Conservation (phyloP, 768 basidiomycete genomes). For the Hirschioporus abietinus region DNA sequence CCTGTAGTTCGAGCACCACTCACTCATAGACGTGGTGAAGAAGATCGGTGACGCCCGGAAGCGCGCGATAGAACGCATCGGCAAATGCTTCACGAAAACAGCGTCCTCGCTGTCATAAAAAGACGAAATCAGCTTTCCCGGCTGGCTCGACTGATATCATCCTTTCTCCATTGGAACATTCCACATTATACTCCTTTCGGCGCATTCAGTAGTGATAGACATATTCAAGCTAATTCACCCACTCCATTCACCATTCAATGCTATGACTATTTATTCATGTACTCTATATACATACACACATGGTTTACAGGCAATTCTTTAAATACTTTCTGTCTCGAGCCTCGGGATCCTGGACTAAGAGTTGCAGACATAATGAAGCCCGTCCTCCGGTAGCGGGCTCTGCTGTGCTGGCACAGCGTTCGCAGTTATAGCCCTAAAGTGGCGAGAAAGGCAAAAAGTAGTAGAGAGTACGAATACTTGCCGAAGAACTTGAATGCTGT, state of each 20-base stretch:
- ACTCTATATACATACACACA: background rate
- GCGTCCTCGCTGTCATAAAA: background rate
- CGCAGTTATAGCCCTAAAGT: too few species aligned
- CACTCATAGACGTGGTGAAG: slow-evolving; percentile 55
- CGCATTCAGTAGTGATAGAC: background rate
- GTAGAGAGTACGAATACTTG: too few species aligned
- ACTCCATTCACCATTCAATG: background rate
- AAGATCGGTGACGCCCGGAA: slow-evolving; percentile 64
- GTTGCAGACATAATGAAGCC: background rate
- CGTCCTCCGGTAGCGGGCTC: too few species aligned
- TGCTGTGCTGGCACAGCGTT: too few species aligned
- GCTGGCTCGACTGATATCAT: background rate
- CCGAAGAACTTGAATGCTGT: too few species aligned
- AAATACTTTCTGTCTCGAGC: too few species aligned
- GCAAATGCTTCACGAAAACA: slow-evolving; percentile 56
- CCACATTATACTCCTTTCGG: background rate
- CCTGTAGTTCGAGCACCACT: slow-evolving; percentile 58
- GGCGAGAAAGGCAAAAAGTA: too few species aligned
- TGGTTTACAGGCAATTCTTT: background rate
- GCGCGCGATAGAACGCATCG: slow-evolving; percentile 65
- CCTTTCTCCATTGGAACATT: background rate
- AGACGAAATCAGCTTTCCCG: background rate
- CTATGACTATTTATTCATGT: background rate
- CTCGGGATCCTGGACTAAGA: too few species aligned
- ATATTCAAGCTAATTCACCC: background rate